A percentile compares a stretch with the other conserved stretches of the same genome.
phyloP scores from a whole-genome alignment of 2,329 filamentous ascomycete species.

The Pseudogymnoascus sp. region DNA sequence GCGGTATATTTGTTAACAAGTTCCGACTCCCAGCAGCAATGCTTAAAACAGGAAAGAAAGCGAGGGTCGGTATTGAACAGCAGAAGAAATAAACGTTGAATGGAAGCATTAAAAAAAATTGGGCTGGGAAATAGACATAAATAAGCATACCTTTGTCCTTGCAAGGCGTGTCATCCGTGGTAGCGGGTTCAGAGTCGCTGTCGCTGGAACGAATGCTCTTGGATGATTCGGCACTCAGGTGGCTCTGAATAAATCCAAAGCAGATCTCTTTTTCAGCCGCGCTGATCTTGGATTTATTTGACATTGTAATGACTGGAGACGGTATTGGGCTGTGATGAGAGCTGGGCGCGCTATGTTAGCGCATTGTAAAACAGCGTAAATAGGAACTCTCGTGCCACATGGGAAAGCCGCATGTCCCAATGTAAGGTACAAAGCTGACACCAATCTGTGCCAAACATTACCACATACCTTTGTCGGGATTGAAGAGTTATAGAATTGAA shows the following conservation, averaged over 20 bases:
- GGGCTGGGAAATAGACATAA: too few relatives aligned
- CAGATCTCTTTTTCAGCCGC: slow-evolving; percentile 1
- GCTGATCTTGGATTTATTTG: neutral
- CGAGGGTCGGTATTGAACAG: too few relatives aligned
- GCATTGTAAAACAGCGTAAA: neutral
- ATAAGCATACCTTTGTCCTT: neutral
- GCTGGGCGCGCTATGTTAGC: neutral
- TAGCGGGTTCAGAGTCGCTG: neutral
- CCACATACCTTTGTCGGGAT: neutral
- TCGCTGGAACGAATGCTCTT: neutral
- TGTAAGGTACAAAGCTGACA: neutral
- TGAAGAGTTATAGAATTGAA: neutral
- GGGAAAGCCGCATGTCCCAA: neutral
- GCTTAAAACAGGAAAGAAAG: too few relatives aligned
- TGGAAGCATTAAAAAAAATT: too few relatives aligned
- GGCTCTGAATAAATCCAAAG: slow-evolving; percentile 1
- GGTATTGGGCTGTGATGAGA: neutral
- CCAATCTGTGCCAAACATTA: neutral
- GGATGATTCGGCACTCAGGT: neutral
- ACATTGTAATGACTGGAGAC: neutral
- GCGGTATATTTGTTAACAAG: too few relatives aligned
- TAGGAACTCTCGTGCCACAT: neutral
- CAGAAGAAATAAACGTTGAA: too few relatives aligned
- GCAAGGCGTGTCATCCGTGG: neutral
- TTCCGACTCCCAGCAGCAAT: too few relatives aligned